phyloP scores from a whole-genome alignment of 2,329 filamentous ascomycete genomes.

The Alternaria solani region DNA sequence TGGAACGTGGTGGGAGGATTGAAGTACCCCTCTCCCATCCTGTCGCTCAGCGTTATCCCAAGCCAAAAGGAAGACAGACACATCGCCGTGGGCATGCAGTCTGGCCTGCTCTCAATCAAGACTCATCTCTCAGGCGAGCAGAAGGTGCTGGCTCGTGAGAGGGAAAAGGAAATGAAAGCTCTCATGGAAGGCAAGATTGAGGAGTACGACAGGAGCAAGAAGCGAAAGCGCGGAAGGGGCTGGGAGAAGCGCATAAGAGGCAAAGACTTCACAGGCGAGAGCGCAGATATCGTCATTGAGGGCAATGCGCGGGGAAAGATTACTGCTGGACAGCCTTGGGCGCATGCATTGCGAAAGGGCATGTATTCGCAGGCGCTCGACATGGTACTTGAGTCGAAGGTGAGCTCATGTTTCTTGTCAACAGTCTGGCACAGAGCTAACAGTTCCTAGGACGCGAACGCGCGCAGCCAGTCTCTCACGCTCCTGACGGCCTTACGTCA shows the following conservation, averaged over 20 bases:
- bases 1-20: slow-evolving; percentile 97
- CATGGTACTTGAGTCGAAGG: slow-evolving; percentile 66
- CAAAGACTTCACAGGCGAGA: slow-evolving; percentile 83
- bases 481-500: slow-evolving; percentile 65
- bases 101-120: slow-evolving; percentile 87
- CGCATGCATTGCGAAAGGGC: slow-evolving; percentile 79
- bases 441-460: slow-evolving; percentile 33
- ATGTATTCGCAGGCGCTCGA: slow-evolving; percentile 82
- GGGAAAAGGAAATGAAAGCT: slow-evolving; percentile 84
- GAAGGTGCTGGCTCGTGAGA: slow-evolving; percentile 76
- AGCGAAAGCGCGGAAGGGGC: slow-evolving; percentile 66
- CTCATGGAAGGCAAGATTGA: slow-evolving; percentile 80
- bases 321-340: slow-evolving; percentile 77
- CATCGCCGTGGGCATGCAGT: slow-evolving; percentile 93
- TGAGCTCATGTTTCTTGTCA: slow-evolving; percentile 25
- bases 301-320: slow-evolving; percentile 70
- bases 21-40: slow-evolving; percentile 91
- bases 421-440: slow-evolving; percentile 13
- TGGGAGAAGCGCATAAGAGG: slow-evolving; percentile 70
- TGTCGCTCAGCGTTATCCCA: slow-evolving; percentile 80
- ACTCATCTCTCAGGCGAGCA: slow-evolving; percentile 87
- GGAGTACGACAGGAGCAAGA: slow-evolving; percentile 76
- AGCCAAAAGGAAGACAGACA: slow-evolving; percentile 83
- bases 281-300: slow-evolving; percentile 87
- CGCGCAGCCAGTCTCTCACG: slow-evolving; percentile 66